phyloP scores from a whole-genome alignment of 768 basidiomycete species.

The Coprinopsis cinerea region DNA sequence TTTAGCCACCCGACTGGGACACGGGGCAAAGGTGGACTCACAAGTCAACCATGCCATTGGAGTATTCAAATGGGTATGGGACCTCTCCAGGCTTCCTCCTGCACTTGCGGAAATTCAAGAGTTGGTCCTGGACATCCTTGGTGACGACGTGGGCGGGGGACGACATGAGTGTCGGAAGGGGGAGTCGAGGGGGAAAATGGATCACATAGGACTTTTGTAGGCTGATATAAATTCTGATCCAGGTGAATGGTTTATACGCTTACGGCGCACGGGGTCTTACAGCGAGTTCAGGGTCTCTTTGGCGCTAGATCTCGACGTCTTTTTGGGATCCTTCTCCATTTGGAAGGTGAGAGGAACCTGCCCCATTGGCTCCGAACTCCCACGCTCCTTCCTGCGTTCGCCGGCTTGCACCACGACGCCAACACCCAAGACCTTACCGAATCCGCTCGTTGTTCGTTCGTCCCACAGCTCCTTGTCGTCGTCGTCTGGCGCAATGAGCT shows the following conservation, averaged over 20 bases:
- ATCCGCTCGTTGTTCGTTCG: too few species aligned
- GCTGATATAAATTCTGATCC: not conserved
- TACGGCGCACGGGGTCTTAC: conserved; percentile 1
- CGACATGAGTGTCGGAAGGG: conserved; percentile 14
- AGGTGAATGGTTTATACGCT: conserved; percentile 3
- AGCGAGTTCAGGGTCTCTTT: not conserved
- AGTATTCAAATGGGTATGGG: conserved; percentile 52
- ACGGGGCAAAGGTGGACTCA: conserved; percentile 24
- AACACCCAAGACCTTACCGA: not conserved
- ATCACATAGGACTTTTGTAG: not conserved
- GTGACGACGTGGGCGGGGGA: conserved; percentile 18
- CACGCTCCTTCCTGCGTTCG: conserved; percentile 1
- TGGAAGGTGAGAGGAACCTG: not conserved
- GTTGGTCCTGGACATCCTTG: conserved; percentile 42
- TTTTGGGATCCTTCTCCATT: not conserved
- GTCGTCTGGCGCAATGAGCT: conserved; percentile 24
- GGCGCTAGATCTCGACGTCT: not conserved
- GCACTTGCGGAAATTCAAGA: conserved; percentile 31
- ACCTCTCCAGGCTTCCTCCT: conserved; percentile 43
- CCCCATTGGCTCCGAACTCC: not conserved
- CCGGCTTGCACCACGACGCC: not conserved
- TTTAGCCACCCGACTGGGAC: not conserved
- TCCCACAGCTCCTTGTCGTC: not conserved
- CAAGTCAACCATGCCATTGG: conserved; percentile 48
- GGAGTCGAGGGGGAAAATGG: conserved; percentile 1